A percentile compares a stretch with the other conserved stretches of the same genome.
Conservation (phyloP, 768 basidiomycete species). For the Heimioporus sp. region DNA sequence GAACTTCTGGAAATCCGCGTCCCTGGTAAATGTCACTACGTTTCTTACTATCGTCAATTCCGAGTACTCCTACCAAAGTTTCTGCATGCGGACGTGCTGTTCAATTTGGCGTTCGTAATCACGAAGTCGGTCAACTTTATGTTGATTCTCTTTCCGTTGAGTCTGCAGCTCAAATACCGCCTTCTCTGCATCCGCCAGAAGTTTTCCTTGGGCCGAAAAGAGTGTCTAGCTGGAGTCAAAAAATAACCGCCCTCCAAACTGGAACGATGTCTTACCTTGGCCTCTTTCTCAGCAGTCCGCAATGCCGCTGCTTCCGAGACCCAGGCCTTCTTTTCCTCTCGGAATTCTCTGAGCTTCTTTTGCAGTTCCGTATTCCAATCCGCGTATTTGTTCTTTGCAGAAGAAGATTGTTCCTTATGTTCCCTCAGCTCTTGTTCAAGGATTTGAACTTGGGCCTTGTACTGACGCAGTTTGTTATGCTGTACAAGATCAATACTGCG, state of each 20-base stretch:
- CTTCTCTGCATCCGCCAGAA: constrained; percentile 65
- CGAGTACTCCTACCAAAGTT: constrained; percentile 61
- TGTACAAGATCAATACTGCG: constrained; percentile 29
- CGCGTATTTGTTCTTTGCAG: constrained; percentile 72
- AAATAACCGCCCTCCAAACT: neutral
- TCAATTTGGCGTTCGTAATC: constrained; percentile 91
- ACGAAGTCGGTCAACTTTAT: constrained; percentile 74
- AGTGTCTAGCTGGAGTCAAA: constrained; percentile 44
- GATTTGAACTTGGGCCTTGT: constrained; percentile 62
- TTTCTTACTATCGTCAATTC: neutral
- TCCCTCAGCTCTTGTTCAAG: constrained; percentile 71
- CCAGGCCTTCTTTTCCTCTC: constrained; percentile 82
- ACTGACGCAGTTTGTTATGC: constrained; percentile 83
- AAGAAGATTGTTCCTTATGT: constrained; percentile 69
- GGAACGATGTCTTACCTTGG: constrained; percentile 42
- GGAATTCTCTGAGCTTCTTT: constrained; percentile 67
- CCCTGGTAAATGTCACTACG: constrained; percentile 45
- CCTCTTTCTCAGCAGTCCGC: constrained; percentile 69
- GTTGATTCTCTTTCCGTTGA: constrained; percentile 70
- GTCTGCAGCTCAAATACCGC: constrained; percentile 74
- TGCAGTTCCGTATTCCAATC: constrained; percentile 86
- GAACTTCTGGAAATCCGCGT: constrained; percentile 68
- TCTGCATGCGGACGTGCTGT: constrained; percentile 72
- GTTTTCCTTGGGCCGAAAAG: constrained; percentile 64
- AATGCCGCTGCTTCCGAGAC: constrained; percentile 64